phyloP scores from a whole-genome alignment of 306 rosid species.

The Nissolia schottii region DNA sequence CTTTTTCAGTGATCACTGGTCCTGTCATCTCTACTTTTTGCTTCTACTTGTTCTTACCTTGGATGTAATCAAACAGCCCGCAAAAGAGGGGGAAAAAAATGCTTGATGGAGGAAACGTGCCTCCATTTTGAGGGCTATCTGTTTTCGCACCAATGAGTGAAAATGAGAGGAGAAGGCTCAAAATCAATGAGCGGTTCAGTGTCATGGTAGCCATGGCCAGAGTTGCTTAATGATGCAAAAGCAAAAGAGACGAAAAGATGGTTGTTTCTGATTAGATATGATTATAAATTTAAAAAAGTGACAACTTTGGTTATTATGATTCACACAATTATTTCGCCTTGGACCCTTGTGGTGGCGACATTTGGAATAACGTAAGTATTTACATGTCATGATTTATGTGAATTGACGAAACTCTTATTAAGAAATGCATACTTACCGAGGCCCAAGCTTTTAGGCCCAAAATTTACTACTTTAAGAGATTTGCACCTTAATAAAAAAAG shows the following conservation, averaged over 20 bases:
- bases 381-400: not conserved
- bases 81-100: no score
- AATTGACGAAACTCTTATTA: no score
- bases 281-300: not conserved
- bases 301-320: not conserved
- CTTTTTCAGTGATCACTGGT: slow-evolving; percentile 59
- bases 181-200: not conserved
- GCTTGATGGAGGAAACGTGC: no score
- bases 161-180: not conserved
- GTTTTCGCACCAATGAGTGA: not conserved
- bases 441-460: not conserved
- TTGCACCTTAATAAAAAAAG: no score
- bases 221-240: not conserved
- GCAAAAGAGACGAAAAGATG: not conserved
- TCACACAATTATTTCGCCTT: not conserved
- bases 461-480: not conserved
- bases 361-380: no score
- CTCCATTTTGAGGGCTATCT: no score
- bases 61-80: slow-evolving; percentile 76
- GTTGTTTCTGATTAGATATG: not conserved
- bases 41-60: slow-evolving; percentile 63
- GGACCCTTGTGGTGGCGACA: no score
- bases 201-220: not conserved
- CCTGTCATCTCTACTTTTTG: slow-evolving; percentile 78
- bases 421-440: not conserved